phyloP scores from a whole-genome alignment of 1,284 basidiomycete species.

The Exobasidium rhododendri region DNA sequence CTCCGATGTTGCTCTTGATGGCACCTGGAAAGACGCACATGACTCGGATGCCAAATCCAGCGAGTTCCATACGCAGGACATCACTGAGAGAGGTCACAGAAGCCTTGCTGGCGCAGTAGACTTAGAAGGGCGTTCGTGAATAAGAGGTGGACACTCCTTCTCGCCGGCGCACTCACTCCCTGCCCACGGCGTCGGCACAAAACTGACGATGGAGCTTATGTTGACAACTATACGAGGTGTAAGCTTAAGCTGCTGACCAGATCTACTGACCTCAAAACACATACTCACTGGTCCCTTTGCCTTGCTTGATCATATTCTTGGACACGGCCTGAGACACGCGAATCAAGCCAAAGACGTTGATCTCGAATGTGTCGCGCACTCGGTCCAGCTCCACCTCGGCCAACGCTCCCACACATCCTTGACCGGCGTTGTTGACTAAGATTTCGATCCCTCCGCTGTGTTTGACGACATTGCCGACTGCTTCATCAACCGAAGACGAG shows the following conservation, averaged over 20 bases:
- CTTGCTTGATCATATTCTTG: constrained; percentile 67
- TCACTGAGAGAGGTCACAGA: constrained; percentile 41
- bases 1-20: constrained; percentile 36
- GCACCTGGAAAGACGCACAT: constrained; percentile 44
- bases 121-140: background rate
- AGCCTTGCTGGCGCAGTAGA: constrained; percentile 40
- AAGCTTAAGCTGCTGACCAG: background rate
- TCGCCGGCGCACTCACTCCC: constrained; percentile 11
- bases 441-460: constrained; percentile 36
- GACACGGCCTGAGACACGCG: constrained; percentile 65
- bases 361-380: constrained; percentile 36
- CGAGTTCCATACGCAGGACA: constrained; percentile 36
- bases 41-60: constrained; percentile 38
- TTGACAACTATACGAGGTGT: constrained; percentile 60
- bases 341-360: constrained; percentile 64
- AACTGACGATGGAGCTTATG: constrained; percentile 61
- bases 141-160: constrained; percentile 1
- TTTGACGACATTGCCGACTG: constrained; percentile 25
- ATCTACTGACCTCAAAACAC: too few species aligned
- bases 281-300: constrained; percentile 67
- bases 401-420: constrained; percentile 56
- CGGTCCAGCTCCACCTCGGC: constrained; percentile 60
- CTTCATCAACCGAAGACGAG: constrained; percentile 22
- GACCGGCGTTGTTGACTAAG: constrained; percentile 68
- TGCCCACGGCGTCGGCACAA: constrained; percentile 12